A percentile compares a stretch with the other conserved stretches of the same genome.
phyloP scores from a whole-genome alignment of 2,329 filamentous ascomycete species.

The Fusarium lateritium region DNA sequence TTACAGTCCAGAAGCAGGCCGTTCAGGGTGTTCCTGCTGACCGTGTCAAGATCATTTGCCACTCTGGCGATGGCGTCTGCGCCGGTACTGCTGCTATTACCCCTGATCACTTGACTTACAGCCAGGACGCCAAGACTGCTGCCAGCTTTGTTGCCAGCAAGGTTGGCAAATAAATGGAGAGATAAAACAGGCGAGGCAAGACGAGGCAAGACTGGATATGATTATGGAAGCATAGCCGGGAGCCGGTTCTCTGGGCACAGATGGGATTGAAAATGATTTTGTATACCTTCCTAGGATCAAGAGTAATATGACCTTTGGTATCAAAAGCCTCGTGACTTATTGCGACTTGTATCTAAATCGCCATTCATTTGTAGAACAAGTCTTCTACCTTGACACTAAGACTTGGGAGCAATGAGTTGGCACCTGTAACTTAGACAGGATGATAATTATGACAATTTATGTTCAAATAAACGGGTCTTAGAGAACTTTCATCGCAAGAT shows the following conservation, averaged over 20 bases:
- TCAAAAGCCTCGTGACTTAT: too few species aligned
- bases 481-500: too few species aligned
- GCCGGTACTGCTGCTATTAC: slow-evolving; percentile 48
- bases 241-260: background rate
- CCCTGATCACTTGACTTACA: slow-evolving; percentile 48
- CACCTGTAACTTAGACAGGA: too few species aligned
- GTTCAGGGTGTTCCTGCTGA: slow-evolving; percentile 41
- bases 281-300: too few species aligned
- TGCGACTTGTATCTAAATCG: too few species aligned
- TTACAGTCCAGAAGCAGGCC: slow-evolving; percentile 40
- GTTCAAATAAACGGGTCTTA: too few species aligned
- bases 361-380: too few species aligned
- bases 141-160: slow-evolving; percentile 49
- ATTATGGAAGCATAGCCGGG: background rate
- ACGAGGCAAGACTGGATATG: background rate
- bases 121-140: slow-evolving; percentile 49
- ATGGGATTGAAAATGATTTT: background rate
- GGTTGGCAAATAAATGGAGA: slow-evolving; percentile 27
- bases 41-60: slow-evolving; percentile 52
- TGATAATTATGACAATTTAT: too few species aligned
- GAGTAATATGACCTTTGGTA: background rate
- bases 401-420: too few species aligned
- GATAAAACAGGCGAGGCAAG: too few species aligned
- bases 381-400: too few species aligned
- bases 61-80: slow-evolving; percentile 53